phyloP scores from a whole-genome alignment of 768 basidiomycete species.

The Gymnopilus dilepis region DNA sequence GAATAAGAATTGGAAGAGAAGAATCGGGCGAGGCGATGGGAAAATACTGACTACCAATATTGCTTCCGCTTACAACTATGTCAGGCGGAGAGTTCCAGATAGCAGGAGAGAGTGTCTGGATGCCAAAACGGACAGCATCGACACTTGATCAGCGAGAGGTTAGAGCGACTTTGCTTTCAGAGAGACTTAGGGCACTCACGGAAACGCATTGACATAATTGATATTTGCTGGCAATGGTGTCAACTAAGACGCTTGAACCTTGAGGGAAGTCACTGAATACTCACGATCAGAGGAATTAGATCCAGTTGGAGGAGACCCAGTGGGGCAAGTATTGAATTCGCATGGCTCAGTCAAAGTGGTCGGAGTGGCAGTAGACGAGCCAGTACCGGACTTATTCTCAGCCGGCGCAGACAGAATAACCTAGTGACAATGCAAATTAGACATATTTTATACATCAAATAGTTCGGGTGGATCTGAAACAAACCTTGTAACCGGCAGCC shows the following conservation, averaged over 20 bases:
- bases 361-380: constrained; percentile 44
- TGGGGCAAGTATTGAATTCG: constrained; percentile 52
- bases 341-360: constrained; percentile 40
- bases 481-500: constrained; percentile 43
- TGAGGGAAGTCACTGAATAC: constrained; percentile 15
- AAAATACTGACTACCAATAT: constrained; percentile 44
- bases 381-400: constrained; percentile 50
- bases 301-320: constrained; percentile 49
- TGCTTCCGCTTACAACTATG: constrained; percentile 52
- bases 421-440: constrained; percentile 25
- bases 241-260: too few species aligned
- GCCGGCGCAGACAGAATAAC: constrained; percentile 55
- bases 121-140: constrained; percentile 43
- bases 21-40: not conserved
- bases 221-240: constrained; percentile 29
- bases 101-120: constrained; percentile 49
- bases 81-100: constrained; percentile 47
- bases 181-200: constrained; percentile 24
- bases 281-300: constrained; percentile 44
- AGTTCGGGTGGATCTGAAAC: too few species aligned
- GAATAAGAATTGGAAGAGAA: not conserved
- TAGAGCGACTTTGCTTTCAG: not conserved
- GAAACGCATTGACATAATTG: constrained; percentile 45
- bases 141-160: constrained; percentile 18
- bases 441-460: too few species aligned